A percentile compares a stretch with the other conserved stretches of the same genome.
phyloP scores from a whole-genome alignment of 176 grass and related monocot species.

The Neostapfia colusana region DNA sequence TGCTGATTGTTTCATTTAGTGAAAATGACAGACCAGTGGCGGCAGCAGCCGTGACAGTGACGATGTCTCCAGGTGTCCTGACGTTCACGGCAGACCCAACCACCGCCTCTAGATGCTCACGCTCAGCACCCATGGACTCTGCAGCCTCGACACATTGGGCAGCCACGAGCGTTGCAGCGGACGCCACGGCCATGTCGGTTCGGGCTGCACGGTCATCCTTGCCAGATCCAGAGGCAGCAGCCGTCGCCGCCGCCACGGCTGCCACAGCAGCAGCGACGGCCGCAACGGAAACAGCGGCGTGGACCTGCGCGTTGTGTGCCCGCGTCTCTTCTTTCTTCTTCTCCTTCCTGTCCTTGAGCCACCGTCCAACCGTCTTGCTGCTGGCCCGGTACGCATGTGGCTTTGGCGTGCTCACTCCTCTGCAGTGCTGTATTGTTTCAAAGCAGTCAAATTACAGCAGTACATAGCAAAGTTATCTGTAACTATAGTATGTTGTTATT shows the following conservation, averaged over 20 bases:
- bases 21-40: conserved; percentile 60
- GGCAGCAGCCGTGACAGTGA: conserved; percentile 80
- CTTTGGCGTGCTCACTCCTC: conserved; percentile 63
- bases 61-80: conserved; percentile 70
- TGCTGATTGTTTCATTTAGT: too few relatives aligned
- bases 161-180: conserved; percentile 71
- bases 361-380: conserved; percentile 86
- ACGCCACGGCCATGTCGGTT: conserved; percentile 79
- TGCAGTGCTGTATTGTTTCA: conserved; percentile 54
- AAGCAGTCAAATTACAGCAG: neutral
- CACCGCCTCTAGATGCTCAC: conserved; percentile 70
- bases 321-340: conserved; percentile 92
- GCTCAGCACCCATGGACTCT: conserved; percentile 75
- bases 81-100: conserved; percentile 87
- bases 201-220: conserved; percentile 68
- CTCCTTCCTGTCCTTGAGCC: conserved; percentile 91
- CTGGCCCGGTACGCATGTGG: conserved; percentile 48
- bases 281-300: conserved; percentile 74
- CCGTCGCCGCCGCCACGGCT: conserved; percentile 64
- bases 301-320: conserved; percentile 83
- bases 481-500: neutral
- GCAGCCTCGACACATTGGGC: conserved; percentile 87
- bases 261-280: conserved; percentile 77
- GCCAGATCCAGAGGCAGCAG: conserved; percentile 49
- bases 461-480: neutral